Evolutionary conservation across 768 basidiomycete species (phyloP).

Genomic region (Myochromella boudieri): DNA sequence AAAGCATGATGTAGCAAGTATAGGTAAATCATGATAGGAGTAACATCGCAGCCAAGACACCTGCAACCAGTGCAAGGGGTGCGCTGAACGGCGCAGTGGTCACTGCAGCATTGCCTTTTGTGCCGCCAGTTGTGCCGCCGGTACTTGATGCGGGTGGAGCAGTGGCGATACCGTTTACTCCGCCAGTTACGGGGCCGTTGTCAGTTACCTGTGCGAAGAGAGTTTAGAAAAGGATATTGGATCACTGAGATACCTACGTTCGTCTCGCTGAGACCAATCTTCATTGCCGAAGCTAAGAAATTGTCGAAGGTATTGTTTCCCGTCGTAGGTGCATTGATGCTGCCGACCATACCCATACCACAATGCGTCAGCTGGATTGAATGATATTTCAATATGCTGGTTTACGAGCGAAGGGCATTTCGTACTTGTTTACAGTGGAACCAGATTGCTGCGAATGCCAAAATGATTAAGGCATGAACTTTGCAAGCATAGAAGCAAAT

Average conservation of each 20-base stretch:
- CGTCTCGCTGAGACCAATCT: conserved; percentile 32
- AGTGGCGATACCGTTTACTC: conserved; percentile 37
- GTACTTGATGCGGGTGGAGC: conserved; percentile 22
- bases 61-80: conserved; percentile 5
- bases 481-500: not conserved
- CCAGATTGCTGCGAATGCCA: conserved; percentile 49
- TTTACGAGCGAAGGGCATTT: not conserved
- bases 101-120: conserved; percentile 5
- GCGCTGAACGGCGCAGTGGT: not conserved
- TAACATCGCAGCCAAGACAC: not conserved
- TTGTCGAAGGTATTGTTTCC: conserved; percentile 39
- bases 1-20: no score
- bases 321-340: conserved; percentile 47
- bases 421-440: conserved; percentile 51
- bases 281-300: conserved; percentile 39
- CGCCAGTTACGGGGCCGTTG: conserved; percentile 39
- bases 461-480: not conserved
- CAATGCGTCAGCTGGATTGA: conserved; percentile 36
- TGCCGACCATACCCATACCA: conserved; percentile 51
- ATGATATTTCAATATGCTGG: not conserved
- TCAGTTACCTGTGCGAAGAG: conserved; percentile 31
- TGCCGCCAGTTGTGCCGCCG: conserved; percentile 1
- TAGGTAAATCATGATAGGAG: not conserved
- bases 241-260: conserved; percentile 27
- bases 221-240: not conserved